Base-by-base conservation (phyloP, 495 filamentous ascomycete genomes). In the Mycothermus thermophilus region DNA sequence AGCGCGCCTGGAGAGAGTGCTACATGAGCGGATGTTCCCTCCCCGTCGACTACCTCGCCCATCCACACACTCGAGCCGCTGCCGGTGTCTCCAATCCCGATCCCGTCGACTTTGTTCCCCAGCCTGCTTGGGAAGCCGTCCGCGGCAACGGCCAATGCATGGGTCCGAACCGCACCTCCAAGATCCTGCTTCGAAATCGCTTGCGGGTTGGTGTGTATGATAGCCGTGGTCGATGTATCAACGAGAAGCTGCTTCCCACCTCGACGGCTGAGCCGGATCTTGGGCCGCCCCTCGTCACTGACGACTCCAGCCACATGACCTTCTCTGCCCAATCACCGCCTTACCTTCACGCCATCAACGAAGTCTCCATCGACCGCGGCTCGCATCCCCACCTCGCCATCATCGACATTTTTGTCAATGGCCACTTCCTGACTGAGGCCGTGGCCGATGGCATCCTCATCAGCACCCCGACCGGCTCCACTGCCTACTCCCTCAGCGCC, bases 401-500 rank as follows among this genome's bases (percentile, higher is more conserved):
- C 38, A 72, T 97, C 42, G 82, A 88, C 40, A 79, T 97, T 25
- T 90, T 69, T 50, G 73, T 96, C 23, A 83, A 82, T 38, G 75
- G 76, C 8, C 76, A 83, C 32, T 85, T 85, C 44, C 63, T 97
- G 15, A 97, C 90, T 3, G 83, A 92, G 46, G 84, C 82, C 0
- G 85, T 95, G 17, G 84, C 86, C 1, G 90, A 97, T 47, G 90
- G 90, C 32, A 88, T 97, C 44, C 84, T 97, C 26, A 77, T 95
- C 28, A 82, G 76, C 19, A 94, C 90, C 0, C 90, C 90, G 0
- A 97, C 90, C 0, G 90, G 90, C 4, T 88, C 80, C 37, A 97
- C 90, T 0, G 92, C 90, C 1, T 97, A 96, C 63, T 86, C 77
- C 16, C 69, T 97, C n/a, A 83, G 76, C 44, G 77, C 77, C 6